Evolutionary conservation across 1,284 basidiomycete genomes (phyloP).

Genomic region (Heterobasidion occidentale): DNA sequence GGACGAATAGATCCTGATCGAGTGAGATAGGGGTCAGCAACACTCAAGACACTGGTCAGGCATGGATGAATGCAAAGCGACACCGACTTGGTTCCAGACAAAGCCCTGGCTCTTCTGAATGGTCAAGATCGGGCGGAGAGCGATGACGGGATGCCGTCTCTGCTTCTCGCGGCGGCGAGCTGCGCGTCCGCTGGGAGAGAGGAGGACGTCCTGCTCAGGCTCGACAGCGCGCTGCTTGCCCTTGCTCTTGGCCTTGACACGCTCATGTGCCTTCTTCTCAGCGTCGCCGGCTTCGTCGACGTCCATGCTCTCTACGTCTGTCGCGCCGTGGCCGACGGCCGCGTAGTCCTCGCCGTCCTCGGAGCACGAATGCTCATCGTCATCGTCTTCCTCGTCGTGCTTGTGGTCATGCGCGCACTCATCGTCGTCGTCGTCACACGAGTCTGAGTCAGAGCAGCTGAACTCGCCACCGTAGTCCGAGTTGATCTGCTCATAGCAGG

Average conservation of each 20-base stretch:
- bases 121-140: slow-evolving; percentile 70
- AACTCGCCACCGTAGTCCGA: slow-evolving; percentile 38
- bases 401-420: slow-evolving; percentile 29
- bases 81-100: slow-evolving; percentile 75
- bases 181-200: slow-evolving; percentile 13
- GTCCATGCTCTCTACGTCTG: slow-evolving; percentile 48
- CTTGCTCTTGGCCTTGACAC: slow-evolving; percentile 41
- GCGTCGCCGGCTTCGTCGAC: slow-evolving; percentile 37
- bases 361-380: slow-evolving; percentile 52
- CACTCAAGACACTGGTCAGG: not conserved
- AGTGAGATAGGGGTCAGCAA: not conserved
- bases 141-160: slow-evolving; percentile 45
- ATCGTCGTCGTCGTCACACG: slow-evolving; percentile 59
- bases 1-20: slow-evolving; percentile 68
- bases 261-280: slow-evolving; percentile 22
- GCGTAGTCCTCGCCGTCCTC: slow-evolving; percentile 64
- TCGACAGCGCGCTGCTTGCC: slow-evolving; percentile 73
- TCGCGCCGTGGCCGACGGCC: slow-evolving; percentile 29
- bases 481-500: slow-evolving; percentile 80
- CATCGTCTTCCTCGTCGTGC: slow-evolving; percentile 38
- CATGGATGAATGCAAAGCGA: not conserved
- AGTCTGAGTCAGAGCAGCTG: slow-evolving; percentile 35
- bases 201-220: slow-evolving; percentile 33
- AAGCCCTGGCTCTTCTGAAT: slow-evolving; percentile 82
- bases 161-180: slow-evolving; percentile 29